These are phyloP conservation scores for Kodamaea kaohsiungensis DNA, from an alignment of 805 yeast genomes.

Conservation along the genomic window DNA sequence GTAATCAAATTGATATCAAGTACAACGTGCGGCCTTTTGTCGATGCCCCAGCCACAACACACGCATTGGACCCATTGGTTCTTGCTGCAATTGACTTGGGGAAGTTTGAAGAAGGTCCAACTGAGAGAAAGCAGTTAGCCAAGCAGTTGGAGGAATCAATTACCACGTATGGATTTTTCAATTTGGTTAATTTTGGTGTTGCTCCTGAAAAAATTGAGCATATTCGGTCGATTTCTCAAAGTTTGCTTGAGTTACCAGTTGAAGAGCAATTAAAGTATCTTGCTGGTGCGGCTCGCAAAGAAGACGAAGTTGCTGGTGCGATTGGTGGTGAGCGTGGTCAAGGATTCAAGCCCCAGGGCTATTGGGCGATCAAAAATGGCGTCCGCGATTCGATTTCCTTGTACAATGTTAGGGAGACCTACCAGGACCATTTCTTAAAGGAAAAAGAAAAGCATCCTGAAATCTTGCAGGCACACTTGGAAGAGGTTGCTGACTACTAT, in stretches of 20 bases:
- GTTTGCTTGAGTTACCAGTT: slow-evolving; percentile 26
- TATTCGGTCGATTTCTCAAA: slow-evolving; percentile 25
- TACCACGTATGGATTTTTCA: slow-evolving; percentile 13
- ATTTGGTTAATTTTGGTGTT: slow-evolving; percentile 22
- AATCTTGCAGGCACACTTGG: slow-evolving; percentile 8
- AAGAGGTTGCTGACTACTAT: slow-evolving; percentile 10
- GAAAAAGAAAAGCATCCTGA: slow-evolving; percentile 9
- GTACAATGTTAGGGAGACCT: slow-evolving; percentile 9
- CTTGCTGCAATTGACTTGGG: slow-evolving; percentile 9
- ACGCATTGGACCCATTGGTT: slow-evolving; percentile 3
- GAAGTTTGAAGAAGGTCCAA: slow-evolving; percentile 5
- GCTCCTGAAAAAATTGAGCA: slow-evolving; percentile 19
- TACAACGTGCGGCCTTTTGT: slow-evolving; percentile 11
- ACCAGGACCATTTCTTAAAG: slow-evolving; percentile 6
- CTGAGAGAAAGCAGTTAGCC: slow-evolving; percentile 6
- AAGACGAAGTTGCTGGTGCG: slow-evolving; percentile 18
- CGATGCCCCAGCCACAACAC: slow-evolving; percentile 7
- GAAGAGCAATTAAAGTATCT: slow-evolving; percentile 24
- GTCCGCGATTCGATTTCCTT: slow-evolving; percentile 11
- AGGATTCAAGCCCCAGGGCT: slow-evolving; percentile 13
- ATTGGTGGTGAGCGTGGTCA: slow-evolving; percentile 13
- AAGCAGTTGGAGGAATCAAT: slow-evolving; percentile 6
- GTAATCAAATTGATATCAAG: slow-evolving; percentile 1
- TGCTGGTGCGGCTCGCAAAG: slow-evolving; percentile 33
- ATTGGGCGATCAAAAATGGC: slow-evolving; percentile 13